Evolutionary conservation across 2,329 filamentous ascomycete species (phyloP), one percentile per base, ranked within the genome.

Genomic region (Zymoseptoria brevis): DNA sequence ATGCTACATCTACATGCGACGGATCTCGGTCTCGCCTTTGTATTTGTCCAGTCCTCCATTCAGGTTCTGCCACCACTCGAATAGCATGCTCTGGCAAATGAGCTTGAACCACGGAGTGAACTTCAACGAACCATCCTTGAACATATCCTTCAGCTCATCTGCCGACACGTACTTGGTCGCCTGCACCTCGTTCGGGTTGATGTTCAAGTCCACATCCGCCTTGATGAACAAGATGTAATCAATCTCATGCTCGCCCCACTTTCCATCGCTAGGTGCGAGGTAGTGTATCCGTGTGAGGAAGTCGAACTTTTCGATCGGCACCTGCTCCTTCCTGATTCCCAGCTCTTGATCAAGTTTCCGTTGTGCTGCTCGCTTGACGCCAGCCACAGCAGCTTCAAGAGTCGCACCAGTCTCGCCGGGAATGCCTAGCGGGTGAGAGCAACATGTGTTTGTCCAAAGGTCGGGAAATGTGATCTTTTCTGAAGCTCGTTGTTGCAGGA

Each of bases 391-490:
- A 65, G 90, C 88, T 54, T 87, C 82, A 50, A 99, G 81, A 66
- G 87, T 88, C 30, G 86, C 83, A 63, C 94, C 94, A 24, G 90
- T 96, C 83, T 99, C 94, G 65, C 88, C 87, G 8, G 94, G 89
- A 66, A 96, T 88, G 57, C 90, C 89, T 62, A 99, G 83, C 4
- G 94, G 94, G 76, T 99, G 94, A 48, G 94, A 99, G 81, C 94
- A 99, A 83, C 94, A 99, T 30, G 94, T 99, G 78, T 99, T 99
- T 64, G 94, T 99, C 94, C 94, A 99, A 87, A 96, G 92, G 74
- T 96, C 90, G n/a, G 94, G 93, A 78, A 99, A 99, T 6, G 94
- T 99, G 73, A 99, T 99, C 81, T 99, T 99, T 79, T 97, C 93
- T 49, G 86, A 80, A 26, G 94, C 94, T 67, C 94, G 89, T 80